Base-by-base conservation (phyloP, 1,139 yeast species). In the Zygoascus hellenicus region DNA sequence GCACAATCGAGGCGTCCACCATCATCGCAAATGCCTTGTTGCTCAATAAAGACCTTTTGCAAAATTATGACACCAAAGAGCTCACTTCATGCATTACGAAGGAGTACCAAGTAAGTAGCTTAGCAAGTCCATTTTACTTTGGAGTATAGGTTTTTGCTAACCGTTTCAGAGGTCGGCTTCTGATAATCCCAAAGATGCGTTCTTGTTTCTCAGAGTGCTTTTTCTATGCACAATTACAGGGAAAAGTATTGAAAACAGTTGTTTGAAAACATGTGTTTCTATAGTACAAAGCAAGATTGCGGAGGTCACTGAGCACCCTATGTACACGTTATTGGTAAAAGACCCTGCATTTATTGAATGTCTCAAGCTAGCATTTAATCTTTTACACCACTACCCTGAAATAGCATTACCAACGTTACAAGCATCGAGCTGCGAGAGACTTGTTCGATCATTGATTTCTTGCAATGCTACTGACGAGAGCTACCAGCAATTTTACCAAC, bases 11-110 rank as follows among this genome's bases (percentile, higher is more conserved):
- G 36, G 51, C 55, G 2, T 53, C 55, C 36, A 57, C 62, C 1
- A 52, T 58, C 7, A 43, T 58, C 9, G 60, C 62, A 28, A 58
- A 58, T 43, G 58, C 54, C 5, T 44, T 58, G 31, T 47, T 57
- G 16, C 50, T 56, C 31, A 52, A 55, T 47, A 42, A 44, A 26
- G 10, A 19, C n/a, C 42, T 54, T 19, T 48, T 55, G 28, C 42
- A 45, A 5, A n/a, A 32, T 7, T 55, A 50, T 36, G 53, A 55
- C 33, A 54, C 54, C 5, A 16, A 30, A 3, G 26, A 16, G 11
- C 34, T 43, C 15, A 29, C 26, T 17, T 13, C 10, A 29, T 14
- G 10, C 37, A 41, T 34, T 3, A 38, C 31, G n/a, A 30, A 43
- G 10, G 46, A 43, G 9, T 43, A 43, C 17, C 15, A 29, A 9